A percentile compares a stretch with the other conserved stretches of the same genome.
Evolutionary conservation across 1,284 basidiomycete species (phyloP).

Genomic region (Serendipita sp.): DNA sequence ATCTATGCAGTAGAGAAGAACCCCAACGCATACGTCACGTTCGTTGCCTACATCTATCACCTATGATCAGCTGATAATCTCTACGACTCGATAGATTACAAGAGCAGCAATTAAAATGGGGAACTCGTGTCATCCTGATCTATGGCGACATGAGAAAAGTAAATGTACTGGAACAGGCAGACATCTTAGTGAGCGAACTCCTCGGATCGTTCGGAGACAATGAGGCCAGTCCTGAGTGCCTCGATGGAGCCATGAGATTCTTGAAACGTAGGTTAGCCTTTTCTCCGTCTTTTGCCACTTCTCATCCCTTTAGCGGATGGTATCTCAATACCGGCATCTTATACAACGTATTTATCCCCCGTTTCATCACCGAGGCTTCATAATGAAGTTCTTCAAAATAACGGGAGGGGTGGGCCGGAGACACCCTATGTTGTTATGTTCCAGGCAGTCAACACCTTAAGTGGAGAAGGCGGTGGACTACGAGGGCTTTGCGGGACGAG

Average conservation of each 20-base stretch:
- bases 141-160: slow-evolving; percentile 90
- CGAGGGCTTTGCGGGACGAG: slow-evolving; percentile 59
- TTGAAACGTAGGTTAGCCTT: slow-evolving; percentile 46
- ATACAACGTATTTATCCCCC: slow-evolving; percentile 88
- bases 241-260: slow-evolving; percentile 89
- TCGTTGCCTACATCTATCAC: slow-evolving; percentile 21
- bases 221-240: slow-evolving; percentile 92
- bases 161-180: slow-evolving; percentile 69
- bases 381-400: slow-evolving; percentile 48
- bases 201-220: slow-evolving; percentile 98
- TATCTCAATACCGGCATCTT: slow-evolving; percentile 92
- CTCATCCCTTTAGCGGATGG: slow-evolving; percentile 47
- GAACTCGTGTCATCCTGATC: slow-evolving; percentile 61
- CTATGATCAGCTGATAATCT: slow-evolving; percentile 13
- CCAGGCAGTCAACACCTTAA: slow-evolving; percentile 78
- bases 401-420: slow-evolving; percentile 53
- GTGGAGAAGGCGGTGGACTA: slow-evolving; percentile 48
- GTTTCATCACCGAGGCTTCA: slow-evolving; percentile 86
- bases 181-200: slow-evolving; percentile 92
- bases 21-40: slow-evolving; percentile 85
- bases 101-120: slow-evolving; percentile 67
- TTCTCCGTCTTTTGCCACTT: neutral
- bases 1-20: slow-evolving; percentile 96
- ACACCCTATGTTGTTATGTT: slow-evolving; percentile 99
- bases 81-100: slow-evolving; percentile 45